Evolutionary conservation across 495 filamentous ascomycete species (phyloP).

Genomic region (Annulohypoxylon stygium): DNA sequence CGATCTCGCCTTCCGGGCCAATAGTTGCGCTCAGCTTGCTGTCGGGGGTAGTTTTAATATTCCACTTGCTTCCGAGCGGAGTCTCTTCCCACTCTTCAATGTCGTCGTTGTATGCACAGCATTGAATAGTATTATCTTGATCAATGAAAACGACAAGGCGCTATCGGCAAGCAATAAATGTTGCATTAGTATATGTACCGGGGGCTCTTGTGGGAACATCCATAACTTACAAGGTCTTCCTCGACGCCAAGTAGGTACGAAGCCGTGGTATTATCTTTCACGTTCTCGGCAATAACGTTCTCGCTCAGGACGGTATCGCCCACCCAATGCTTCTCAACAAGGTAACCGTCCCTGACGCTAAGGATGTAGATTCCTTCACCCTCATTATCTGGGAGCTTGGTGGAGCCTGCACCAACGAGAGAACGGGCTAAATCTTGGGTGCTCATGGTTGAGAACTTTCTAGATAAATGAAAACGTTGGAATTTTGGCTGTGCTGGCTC

Average conservation of each 20-base stretch:
- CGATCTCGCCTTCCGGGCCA: constrained; percentile 29
- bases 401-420: constrained; percentile 30
- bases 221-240: constrained; percentile 17
- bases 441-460: constrained; percentile 26
- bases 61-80: constrained; percentile 31
- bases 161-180: not conserved
- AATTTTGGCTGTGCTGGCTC: not conserved
- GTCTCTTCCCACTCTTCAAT: constrained; percentile 43
- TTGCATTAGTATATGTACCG: constrained; percentile 7
- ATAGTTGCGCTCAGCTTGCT: constrained; percentile 33
- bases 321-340: constrained; percentile 40
- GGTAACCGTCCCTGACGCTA: constrained; percentile 33
- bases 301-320: constrained; percentile 27
- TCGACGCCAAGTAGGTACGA: constrained; percentile 28
- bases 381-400: constrained; percentile 16
- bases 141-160: constrained; percentile 39
- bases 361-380: constrained; percentile 33
- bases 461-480: not conserved
- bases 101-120: constrained; percentile 37
- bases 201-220: not conserved
- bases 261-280: constrained; percentile 37
- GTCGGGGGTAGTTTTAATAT: constrained; percentile 23
- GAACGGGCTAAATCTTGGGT: constrained; percentile 39
- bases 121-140: constrained; percentile 27
- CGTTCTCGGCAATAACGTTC: constrained; percentile 29